These are phyloP conservation scores for Dillenia suffruticosa DNA, from an alignment of 164 flowering plant species.

Conservation along the genomic window DNA sequence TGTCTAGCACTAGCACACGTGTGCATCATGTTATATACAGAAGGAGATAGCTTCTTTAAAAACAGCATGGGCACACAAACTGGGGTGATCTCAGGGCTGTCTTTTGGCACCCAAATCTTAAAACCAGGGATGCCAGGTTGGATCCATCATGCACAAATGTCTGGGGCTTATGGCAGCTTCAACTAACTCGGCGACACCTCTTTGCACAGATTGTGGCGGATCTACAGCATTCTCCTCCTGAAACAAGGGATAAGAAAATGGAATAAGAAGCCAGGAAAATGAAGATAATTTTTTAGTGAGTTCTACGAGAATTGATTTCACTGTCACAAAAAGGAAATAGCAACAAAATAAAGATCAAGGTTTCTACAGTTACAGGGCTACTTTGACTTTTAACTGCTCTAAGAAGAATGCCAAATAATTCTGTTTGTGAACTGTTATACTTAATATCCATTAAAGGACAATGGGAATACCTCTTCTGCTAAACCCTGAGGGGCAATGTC, in stretches of 20 bases:
- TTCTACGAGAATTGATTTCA: too few relatives aligned
- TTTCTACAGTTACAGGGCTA: background rate
- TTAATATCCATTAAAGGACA: too few relatives aligned
- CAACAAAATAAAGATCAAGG: background rate
- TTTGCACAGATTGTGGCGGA: constrained; percentile 87
- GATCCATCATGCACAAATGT: constrained; percentile 98
- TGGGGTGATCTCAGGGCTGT: too few relatives aligned
- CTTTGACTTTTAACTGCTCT: background rate
- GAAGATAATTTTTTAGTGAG: too few relatives aligned
- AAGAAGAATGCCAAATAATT: too few relatives aligned
- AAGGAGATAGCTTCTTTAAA: too few relatives aligned
- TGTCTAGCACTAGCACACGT: too few relatives aligned
- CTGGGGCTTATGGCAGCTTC: constrained; percentile 86
- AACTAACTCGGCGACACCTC: constrained; percentile 82
- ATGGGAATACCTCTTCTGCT: constrained; percentile 67
- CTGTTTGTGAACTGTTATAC: too few relatives aligned
- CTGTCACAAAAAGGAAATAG: background rate
- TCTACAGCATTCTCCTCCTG: constrained; percentile 89
- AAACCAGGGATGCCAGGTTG: constrained; percentile 99
- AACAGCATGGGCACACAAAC: too few relatives aligned
- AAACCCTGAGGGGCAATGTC: constrained; percentile 74
- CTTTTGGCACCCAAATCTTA: constrained; percentile 11
- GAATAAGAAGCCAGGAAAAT: background rate
- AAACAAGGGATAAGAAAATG: background rate
- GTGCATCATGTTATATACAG: too few relatives aligned